Evolutionary conservation across 2,329 filamentous ascomycete genomes (phyloP), one percentile per base, ranked within the genome.

Genomic region (Periconia sp.): DNA sequence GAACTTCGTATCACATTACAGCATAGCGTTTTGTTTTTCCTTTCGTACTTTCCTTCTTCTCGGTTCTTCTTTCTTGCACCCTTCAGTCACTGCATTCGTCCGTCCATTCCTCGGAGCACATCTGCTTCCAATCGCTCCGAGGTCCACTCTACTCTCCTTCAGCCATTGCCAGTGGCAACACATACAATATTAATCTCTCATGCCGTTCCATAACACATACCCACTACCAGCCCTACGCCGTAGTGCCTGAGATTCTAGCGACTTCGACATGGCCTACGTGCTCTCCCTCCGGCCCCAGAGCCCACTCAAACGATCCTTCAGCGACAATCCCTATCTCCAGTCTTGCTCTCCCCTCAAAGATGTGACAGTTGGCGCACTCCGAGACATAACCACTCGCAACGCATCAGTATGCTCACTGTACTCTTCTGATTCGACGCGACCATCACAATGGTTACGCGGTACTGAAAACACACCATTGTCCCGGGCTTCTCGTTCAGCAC

Each of bases 231-330:
- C 53, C 59, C 57, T 56, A 58, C 60, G 56, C 57, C 45, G 51
- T 56, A 66, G 65, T 61, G 58, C 55, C 53, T 54, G 53, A 44
- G 54, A 43, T 58, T 53, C 53, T 48, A 43, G 44, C 55, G 49
- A 42, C 37, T 37, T 49, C 52, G 54, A 60, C 45, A 76, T 76
- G 73, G 72, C 73, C 50, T 75, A 70, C 59, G 66, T 75, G 54
- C 66, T 76, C 53, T 73, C 74, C 41, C 64, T 76, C 47, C 70
- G 65, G 33, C 66, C 72, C 15, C 68, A 70, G 44, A 75, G 70
- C 54, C 72, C 74, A 10, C 64, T 76, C 58, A 74, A 76, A 61
- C 71, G 72, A 49, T 74, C 73, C 51, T 75, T 76, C 63, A 74
- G 71, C 61, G 73, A 76, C 58, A 72, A 68, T 49, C 70, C 69